Evolutionary conservation across 116 monocot species (phyloP).

Genomic region (Posidonia oceanica): DNA sequence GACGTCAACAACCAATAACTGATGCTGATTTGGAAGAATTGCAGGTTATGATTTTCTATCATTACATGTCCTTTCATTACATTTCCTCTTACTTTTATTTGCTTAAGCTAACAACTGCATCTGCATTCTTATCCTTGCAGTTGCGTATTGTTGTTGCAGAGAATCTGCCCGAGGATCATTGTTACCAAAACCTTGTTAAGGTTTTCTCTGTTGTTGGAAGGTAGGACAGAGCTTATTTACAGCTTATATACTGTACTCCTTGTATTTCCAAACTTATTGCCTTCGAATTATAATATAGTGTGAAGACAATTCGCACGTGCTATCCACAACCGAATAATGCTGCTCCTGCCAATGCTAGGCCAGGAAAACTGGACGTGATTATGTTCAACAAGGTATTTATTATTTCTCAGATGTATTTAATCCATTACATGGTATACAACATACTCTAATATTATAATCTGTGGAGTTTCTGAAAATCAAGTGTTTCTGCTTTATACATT

Average conservation of each 20-base stretch:
- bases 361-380: conserved; percentile 74
- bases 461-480: too few species aligned
- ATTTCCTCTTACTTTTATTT: neutral
- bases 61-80: neutral
- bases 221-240: conserved; percentile 67
- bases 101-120: conserved; percentile 37
- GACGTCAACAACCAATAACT: conserved; percentile 61
- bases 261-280: neutral
- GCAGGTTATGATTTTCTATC: conserved; percentile 30
- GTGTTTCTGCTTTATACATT: too few species aligned
- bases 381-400: conserved; percentile 61
- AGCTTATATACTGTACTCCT: conserved; percentile 43
- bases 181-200: conserved; percentile 86
- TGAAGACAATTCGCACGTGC: conserved; percentile 94
- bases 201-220: conserved; percentile 79
- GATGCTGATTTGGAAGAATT: conserved; percentile 83
- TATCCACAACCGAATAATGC: conserved; percentile 86
- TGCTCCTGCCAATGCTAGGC: conserved; percentile 47
- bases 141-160: conserved; percentile 89
- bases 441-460: too few species aligned
- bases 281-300: conserved; percentile 29
- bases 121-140: conserved; percentile 37
- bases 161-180: conserved; percentile 94
- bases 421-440: too few species aligned
- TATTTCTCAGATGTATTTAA: neutral